Base-by-base conservation (phyloP, 2,329 filamentous ascomycete species). In the Trichoderma sp. region DNA sequence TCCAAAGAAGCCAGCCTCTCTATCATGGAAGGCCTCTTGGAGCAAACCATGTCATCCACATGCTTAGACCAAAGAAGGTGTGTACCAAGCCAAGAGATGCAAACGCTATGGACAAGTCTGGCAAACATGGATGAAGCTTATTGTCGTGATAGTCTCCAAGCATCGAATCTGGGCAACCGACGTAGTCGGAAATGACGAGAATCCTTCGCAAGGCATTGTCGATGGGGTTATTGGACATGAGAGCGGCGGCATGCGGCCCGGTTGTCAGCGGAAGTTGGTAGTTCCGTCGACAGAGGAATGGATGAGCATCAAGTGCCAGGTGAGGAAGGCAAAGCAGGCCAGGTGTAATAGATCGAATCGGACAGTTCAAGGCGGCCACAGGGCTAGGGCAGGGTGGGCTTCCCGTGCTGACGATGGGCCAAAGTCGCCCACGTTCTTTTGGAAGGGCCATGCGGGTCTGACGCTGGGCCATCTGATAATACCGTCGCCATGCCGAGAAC, bases 111-210 rank as follows among this genome's bases (percentile, higher is more conserved):
- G 10, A 15, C n/a, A 63, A 63, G 26, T 63, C 50, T 44, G 50
- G 50, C 60, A n/a, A 55, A 30, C 60, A 63, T 63, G 60, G 60
- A 55, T 55, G 19, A 63, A 55, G 60, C 60, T 63, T 63, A 63
- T 63, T 55, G 60, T 63, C n/a, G 55, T 50, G 19, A 55, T 19
- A 47, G 50, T 26, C 26, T 24, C 7, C n/a, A 50, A 55, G 41
- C 50, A 15, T 24, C 28, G 19, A 21, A 43, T 47, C 26, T 28
- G 34, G 17, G 60, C 48, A 54, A 54, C 7, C 45, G 50, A 63
- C 60, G 34, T 26, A 34, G 39, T 39, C 3, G 9, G 50, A 45
- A 39, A 63, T 47, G 50, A 55, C 17, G 47, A 34, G 41, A 44
- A 55, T 55, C 60, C 60, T 55, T 63, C 50, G 50, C 50, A 47